These are phyloP conservation scores for Aspergillus ellipticus DNA, from an alignment of 495 filamentous ascomycete genomes.

Conservation along the genomic window DNA sequence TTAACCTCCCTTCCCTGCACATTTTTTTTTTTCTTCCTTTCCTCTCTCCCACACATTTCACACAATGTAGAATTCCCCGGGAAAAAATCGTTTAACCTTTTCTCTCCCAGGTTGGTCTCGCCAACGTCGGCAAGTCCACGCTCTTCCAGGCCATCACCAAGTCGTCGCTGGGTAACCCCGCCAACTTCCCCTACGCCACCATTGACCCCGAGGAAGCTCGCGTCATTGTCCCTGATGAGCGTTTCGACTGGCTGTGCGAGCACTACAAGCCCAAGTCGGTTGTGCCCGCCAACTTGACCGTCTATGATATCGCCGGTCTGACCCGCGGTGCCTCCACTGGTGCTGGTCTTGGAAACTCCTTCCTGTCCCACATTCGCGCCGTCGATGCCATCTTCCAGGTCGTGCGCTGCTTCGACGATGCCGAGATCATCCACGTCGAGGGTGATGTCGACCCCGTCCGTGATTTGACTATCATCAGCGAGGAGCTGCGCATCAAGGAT, in stretches of 20 bases:
- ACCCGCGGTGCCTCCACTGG: slow-evolving; percentile 96
- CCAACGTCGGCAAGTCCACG: slow-evolving; percentile 99
- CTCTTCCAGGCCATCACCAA: slow-evolving; percentile 99
- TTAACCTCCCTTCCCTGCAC: slow-evolving; percentile 17
- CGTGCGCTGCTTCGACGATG: slow-evolving; percentile 97
- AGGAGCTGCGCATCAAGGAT: slow-evolving; percentile 96
- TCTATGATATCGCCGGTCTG: slow-evolving; percentile 98
- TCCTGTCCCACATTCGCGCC: slow-evolving; percentile 97
- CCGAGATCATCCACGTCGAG: slow-evolving; percentile 99
- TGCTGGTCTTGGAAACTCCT: slow-evolving; percentile 95
- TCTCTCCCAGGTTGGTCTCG: slow-evolving; percentile 81
- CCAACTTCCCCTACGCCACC: slow-evolving; percentile 99
- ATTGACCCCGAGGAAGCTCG: slow-evolving; percentile 98
- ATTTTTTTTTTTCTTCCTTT: slow-evolving; percentile 24
- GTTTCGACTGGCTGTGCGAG: slow-evolving; percentile 91
- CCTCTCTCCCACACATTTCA: slow-evolving; percentile 5
- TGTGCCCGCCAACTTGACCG: slow-evolving; percentile 94
- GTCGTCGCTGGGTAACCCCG: slow-evolving; percentile 94
- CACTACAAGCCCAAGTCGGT: slow-evolving; percentile 96
- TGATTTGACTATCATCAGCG: slow-evolving; percentile 93
- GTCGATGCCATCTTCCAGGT: slow-evolving; percentile 99
- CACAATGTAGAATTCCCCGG: slow-evolving; percentile 8
- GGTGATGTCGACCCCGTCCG: slow-evolving; percentile 94
- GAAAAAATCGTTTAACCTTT: slow-evolving; percentile 12
- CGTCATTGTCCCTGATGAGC: slow-evolving; percentile 94